Percentiles rank a stretch among this genome's conserved stretches.
phyloP scores from a whole-genome alignment of 78 protist species.

The Chrysochromulina tobinii region DNA sequence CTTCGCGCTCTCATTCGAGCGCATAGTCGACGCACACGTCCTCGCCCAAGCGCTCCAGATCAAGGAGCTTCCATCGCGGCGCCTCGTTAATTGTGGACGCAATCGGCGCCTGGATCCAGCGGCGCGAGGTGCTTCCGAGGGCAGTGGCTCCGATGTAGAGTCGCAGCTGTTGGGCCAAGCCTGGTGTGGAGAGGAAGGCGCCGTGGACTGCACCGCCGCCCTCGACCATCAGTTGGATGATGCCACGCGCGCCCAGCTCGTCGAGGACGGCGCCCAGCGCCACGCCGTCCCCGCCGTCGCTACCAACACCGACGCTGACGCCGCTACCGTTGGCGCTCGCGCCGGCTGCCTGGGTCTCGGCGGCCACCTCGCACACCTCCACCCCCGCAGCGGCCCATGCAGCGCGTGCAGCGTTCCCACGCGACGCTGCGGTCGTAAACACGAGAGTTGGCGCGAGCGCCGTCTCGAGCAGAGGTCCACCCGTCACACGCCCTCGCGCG shows the following conservation, averaged over 20 bases:
- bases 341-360: neutral
- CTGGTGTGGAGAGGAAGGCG: neutral
- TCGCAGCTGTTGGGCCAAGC: neutral
- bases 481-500: slow-evolving; percentile 20
- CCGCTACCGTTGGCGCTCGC: neutral
- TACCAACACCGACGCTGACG: neutral
- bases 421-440: neutral
- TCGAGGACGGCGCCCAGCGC: neutral
- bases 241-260: neutral
- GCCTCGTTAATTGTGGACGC: neutral
- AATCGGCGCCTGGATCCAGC: neutral
- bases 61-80: neutral
- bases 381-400: neutral
- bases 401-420: neutral
- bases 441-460: slow-evolving; percentile 1
- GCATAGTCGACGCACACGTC: neutral
- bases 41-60: neutral
- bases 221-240: slow-evolving; percentile 33
- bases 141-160: neutral
- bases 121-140: neutral
- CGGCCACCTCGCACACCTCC: neutral
- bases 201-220: slow-evolving; percentile 26
- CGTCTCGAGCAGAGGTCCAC: neutral
- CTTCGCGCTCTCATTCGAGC: neutral
- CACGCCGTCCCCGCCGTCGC: neutral